Base-by-base conservation (phyloP, 1,284 basidiomycete genomes). In the Ganoderma lucidum region DNA sequence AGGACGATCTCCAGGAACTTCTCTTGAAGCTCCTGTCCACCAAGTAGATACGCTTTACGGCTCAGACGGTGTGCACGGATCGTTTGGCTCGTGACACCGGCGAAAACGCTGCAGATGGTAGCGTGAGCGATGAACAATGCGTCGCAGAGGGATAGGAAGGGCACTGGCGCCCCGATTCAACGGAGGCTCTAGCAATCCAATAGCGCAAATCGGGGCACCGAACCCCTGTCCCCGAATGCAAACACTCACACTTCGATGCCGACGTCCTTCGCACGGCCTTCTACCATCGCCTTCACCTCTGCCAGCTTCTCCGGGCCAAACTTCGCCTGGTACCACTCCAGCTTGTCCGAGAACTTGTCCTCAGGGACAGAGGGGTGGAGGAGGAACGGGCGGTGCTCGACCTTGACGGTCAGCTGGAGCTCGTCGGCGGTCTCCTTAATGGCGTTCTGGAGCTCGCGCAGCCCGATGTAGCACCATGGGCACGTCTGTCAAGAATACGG, bases 301-400 rank as follows among this genome's bases (percentile, higher is more conserved):
- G 81, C 78, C 61, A 86, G 86, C 70, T 85, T 85, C 59, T 90
- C 90, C 74, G 84, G 82, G 15, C 92, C 92, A 39, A 91, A 84
- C 71, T 87, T 87, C 68, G 84, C 83, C 30, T 74, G 66, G 77
- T 90, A 85, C 75, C 85, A 87, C 63, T 85, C 85, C 12, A 76
- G 77, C 77, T 86, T 88, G 71, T 84, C 82, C n/a, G 86, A 75
- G 35, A 82, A 80, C 19, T 82, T 77, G 71, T 83, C 81, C 53
- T 85, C 83, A 12, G 84, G 80, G 59, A 88, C 81, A 63, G 82
- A 82, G 35, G 85, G 70, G 75, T 87, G 83, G 76, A 95, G 85
- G 67, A 92, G 82, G 83, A 90, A 95, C 0, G 94, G 94, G 71
- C 91, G 83, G 79, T 92, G 92, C 73, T 93, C 90, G 78, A 95